Conservation (phyloP, 2,329 filamentous ascomycete genomes). For the Colletotrichum graminicola region DNA sequence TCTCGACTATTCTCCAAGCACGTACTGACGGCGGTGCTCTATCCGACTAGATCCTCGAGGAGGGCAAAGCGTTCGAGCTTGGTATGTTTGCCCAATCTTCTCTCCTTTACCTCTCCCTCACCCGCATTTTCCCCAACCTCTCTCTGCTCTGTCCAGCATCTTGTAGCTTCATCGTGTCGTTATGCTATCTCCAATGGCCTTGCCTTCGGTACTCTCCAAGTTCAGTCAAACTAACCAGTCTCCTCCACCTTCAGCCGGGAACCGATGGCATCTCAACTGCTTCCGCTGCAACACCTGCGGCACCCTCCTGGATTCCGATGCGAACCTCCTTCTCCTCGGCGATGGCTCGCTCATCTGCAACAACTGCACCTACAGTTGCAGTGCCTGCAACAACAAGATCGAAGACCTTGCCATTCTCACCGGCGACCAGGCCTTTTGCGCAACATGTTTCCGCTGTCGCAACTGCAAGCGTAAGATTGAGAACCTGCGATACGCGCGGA, state of each 20-base stretch:
- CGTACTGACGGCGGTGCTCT: conserved; percentile 40
- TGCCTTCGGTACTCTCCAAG: conserved; percentile 41
- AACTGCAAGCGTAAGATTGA: conserved; percentile 99
- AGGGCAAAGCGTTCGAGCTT: conserved; percentile 98
- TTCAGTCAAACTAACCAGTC: conserved; percentile 45
- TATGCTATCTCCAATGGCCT: conserved; percentile 32
- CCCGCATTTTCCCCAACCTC: background rate
- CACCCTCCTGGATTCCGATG: conserved; percentile 96
- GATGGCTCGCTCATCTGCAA: conserved; percentile 99
- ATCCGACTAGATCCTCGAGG: conserved; percentile 84
- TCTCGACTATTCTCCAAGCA: conserved; percentile 33
- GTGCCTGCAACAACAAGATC: conserved; percentile 95
- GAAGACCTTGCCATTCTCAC: conserved; percentile 98
- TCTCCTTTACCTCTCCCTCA: conserved; percentile 11
- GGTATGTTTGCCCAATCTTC: conserved; percentile 67
- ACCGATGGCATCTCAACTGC: conserved; percentile 98
- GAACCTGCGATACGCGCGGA: conserved; percentile 96
- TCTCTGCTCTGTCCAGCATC: conserved; percentile 8
- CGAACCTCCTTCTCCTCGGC: conserved; percentile 94
- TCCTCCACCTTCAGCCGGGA: conserved; percentile 72
- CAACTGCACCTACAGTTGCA: conserved; percentile 99
- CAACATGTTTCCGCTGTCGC: conserved; percentile 94
- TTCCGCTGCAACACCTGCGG: conserved; percentile 97
- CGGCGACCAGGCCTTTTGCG: conserved; percentile 97
- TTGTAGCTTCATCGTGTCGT: conserved; percentile 5